Conservation (phyloP, 2,329 filamentous ascomycete species). For the Emergomyces orientalis region DNA sequence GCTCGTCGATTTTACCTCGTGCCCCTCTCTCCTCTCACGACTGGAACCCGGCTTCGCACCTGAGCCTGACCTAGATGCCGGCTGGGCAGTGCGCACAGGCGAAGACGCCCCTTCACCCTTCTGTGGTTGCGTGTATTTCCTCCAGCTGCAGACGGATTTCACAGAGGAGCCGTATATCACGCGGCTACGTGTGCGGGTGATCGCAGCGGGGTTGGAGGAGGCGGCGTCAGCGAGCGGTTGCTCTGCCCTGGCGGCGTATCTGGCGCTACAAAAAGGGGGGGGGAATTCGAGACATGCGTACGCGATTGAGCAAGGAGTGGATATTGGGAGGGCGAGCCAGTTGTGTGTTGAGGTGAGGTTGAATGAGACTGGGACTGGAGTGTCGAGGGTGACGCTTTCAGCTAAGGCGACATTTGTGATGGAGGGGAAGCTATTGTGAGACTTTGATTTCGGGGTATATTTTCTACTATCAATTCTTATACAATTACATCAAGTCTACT, state of each 20-base stretch:
- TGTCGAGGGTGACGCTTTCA: conserved; percentile 16
- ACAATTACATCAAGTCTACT: too few species aligned
- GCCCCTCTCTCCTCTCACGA: conserved; percentile 18
- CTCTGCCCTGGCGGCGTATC: conserved; percentile 37
- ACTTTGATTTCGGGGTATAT: not conserved
- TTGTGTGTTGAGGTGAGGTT: conserved; percentile 40
- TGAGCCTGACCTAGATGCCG: conserved; percentile 22
- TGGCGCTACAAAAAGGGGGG: conserved; percentile 35
- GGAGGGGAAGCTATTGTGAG: conserved; percentile 16
- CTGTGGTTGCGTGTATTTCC: conserved; percentile 27
- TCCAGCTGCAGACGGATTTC: conserved; percentile 19
- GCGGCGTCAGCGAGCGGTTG: conserved; percentile 45
- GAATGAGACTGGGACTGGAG: conserved; percentile 23
- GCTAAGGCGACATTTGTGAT: conserved; percentile 16
- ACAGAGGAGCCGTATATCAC: conserved; percentile 22
- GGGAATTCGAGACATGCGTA: conserved; percentile 23
- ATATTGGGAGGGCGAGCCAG: conserved; percentile 44
- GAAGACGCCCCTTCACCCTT: conserved; percentile 14
- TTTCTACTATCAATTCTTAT: not conserved
- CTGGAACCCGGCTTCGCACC: conserved; percentile 21
- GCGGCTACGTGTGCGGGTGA: conserved; percentile 26
- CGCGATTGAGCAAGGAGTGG: conserved; percentile 43
- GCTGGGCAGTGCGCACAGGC: conserved; percentile 17
- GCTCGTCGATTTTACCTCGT: conserved; percentile 24
- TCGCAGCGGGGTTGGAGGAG: conserved; percentile 34